Evolutionary conservation across 2,329 filamentous ascomycete genomes (phyloP).

Genomic region (Aspergillus carbonarius): DNA sequence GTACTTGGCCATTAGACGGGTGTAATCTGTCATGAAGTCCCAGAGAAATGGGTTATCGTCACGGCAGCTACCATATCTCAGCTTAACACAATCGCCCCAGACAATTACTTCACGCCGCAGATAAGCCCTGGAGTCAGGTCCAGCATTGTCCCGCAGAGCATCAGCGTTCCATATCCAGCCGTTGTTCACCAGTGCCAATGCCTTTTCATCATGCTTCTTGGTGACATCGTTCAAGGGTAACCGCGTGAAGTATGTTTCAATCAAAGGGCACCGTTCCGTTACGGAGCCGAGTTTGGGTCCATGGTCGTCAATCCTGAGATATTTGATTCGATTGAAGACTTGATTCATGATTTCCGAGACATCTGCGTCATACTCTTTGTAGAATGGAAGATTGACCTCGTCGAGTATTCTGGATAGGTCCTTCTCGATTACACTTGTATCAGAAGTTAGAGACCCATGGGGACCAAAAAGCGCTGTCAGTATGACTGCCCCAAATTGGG

Average conservation of each 20-base stretch:
- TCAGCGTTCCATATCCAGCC: constrained; percentile 99
- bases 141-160: constrained; percentile 89
- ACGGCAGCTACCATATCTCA: constrained; percentile 78
- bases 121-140: constrained; percentile 85
- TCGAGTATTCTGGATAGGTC: constrained; percentile 66
- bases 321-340: constrained; percentile 91
- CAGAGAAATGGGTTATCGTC: constrained; percentile 91
- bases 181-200: constrained; percentile 86
- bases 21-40: constrained; percentile 95
- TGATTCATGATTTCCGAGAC: constrained; percentile 82
- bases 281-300: constrained; percentile 85
- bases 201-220: constrained; percentile 69
- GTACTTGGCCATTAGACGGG: constrained; percentile 86
- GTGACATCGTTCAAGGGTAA: constrained; percentile 77
- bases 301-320: constrained; percentile 86
- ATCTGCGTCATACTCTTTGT: constrained; percentile 88
- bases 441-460: constrained; percentile 54
- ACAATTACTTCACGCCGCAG: constrained; percentile 94
- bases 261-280: constrained; percentile 72
- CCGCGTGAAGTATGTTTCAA: constrained; percentile 93
- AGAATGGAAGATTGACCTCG: constrained; percentile 81
- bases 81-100: constrained; percentile 97
- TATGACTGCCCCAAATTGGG: constrained; percentile 67
- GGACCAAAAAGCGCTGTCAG: constrained; percentile 68
- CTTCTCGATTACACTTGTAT: constrained; percentile 49